Evolutionary conservation across 306 rosid genomes (phyloP).

Genomic region (Gleditsia sinensis): DNA sequence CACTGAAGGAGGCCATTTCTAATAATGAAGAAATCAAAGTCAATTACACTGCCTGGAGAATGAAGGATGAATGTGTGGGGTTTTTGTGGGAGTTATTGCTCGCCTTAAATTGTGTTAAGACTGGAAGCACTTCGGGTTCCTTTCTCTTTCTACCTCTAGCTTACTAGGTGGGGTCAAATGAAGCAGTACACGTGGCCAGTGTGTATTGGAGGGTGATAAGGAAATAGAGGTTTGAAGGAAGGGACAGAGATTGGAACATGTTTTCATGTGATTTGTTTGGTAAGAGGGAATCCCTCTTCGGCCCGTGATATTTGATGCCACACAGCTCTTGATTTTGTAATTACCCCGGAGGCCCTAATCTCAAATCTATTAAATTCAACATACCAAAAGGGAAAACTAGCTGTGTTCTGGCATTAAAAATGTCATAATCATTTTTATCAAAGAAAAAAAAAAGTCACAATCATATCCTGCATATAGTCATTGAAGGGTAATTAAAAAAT

Average conservation of each 20-base stretch:
- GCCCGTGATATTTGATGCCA: background rate
- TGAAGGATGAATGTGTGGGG: conserved; percentile 9
- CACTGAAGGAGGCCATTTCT: conserved; percentile 51
- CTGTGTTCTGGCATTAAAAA: no score
- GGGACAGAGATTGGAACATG: background rate
- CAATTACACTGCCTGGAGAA: background rate
- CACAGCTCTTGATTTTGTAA: background rate
- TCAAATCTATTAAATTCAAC: no score
- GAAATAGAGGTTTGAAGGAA: background rate
- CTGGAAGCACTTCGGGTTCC: conserved; percentile 1
- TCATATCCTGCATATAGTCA: no score
- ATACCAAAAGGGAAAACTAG: no score
- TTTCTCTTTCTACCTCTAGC: no score
- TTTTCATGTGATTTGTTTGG: background rate
- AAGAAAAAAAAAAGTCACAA: no score
- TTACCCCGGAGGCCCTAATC: no score
- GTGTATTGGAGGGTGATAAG: background rate
- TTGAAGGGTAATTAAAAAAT: no score
- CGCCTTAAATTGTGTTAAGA: conserved; percentile 36
- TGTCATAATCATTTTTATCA: no score
- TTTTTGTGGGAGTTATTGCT: conserved; percentile 51
- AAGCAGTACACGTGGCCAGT: background rate
- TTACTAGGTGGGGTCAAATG: no score
- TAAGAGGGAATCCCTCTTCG: background rate
- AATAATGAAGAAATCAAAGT: background rate